Base-by-base conservation (phyloP, 495 filamentous ascomycete genomes). In the Aspergillus campestris region DNA sequence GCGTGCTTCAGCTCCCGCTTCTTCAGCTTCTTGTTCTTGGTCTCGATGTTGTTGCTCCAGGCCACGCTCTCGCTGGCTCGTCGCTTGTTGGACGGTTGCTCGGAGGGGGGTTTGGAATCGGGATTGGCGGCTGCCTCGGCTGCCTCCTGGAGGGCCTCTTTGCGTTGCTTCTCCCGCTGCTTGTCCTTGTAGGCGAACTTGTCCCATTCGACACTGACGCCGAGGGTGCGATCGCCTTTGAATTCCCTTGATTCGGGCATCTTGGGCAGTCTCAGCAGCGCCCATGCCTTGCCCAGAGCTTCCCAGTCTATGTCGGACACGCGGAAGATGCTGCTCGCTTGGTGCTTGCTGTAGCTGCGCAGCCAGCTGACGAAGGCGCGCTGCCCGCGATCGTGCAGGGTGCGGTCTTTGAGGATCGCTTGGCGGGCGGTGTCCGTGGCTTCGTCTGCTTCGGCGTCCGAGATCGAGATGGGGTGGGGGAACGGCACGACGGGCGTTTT, bases 341-440 rank as follows among this genome's bases (percentile, higher is more conserved):
- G 79, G 53, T 97, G 91, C 58, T 95, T 94, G 57, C 81, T 84
- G 62, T 96, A 95, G 45, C 85, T 82, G 54, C 86, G 79, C 7
- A 95, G 76, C 86, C 89, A 95, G 67, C 82, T 89, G 36, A 96
- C 92, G 52, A 97, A 96, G 11, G 83, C 92, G 45, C 81, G 79
- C 58, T 95, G 86, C 11, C 81, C 87, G 51, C 92, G 89, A 47
- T 96, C 89, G 60, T 91, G 82, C 10, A 94, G 61, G 8, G 83
- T 83, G n/a, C 92, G 77, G 59, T 98, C 92, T 38, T 70, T 64
- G 11, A 73, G 62, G 1, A 87, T 80, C 9, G 76, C 60, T 18
- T 73, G 65, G 8, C 89, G 75, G 33, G 92, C 81, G 13, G 59
- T 64, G 8, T 72, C 55, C 0, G 78, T 79, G 0, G 72, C 63